Base-by-base conservation (phyloP, 116 monocot genomes). In the Papilionanthe hybrid region DNA sequence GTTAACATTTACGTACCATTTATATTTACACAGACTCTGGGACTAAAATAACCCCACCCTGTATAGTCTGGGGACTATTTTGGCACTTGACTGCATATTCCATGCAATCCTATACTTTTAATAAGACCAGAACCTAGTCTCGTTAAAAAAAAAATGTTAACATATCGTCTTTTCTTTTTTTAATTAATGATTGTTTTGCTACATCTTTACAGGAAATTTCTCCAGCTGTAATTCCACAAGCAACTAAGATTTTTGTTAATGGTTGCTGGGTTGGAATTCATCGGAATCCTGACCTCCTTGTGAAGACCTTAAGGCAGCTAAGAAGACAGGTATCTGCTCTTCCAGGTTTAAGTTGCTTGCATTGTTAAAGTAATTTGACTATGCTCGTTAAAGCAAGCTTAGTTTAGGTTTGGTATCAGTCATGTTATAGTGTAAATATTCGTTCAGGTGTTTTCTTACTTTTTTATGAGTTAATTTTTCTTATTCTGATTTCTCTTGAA, bases 181-280 rank as follows among this genome's bases (percentile, higher is more conserved):
- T 13, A 44, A 20, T 73, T 73, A 4, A 17, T 44, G 41, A 73
- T 73, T 44, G 11, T 15, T 73, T 73, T 65, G 48, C 48, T 72
- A 75, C 32, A 55, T 75, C 17, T 78, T 57, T 84, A 22, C 79
- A 99, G 99, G 99, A 99, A 91, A 99, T 99, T 83, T 99, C 99
- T 81, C 99, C 99, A 69, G 99, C 99, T 69, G 99, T 99, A 67
- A 95, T 99, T 88, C 99, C 99, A 49, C 95, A 99, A 82, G 93
- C 99, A 58, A 93, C 99, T 55, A 99, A 99, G 87, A 95, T 99
- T 78, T 99, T 95, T 89, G 95, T 99, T 65, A 99, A 99, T 79
- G 99, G 99, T 42, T 93, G 93, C 75, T 99, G 99, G 99, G 99
- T 99, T 76, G 99, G 99, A 58, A 93, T 99, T 83, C 99, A 99